Percentiles rank a stretch among this genome's conserved stretches.
These are phyloP conservation scores for Colletotrichum orbiculare DNA, from an alignment of 2,329 filamentous ascomycete species.

Conservation along the genomic window DNA sequence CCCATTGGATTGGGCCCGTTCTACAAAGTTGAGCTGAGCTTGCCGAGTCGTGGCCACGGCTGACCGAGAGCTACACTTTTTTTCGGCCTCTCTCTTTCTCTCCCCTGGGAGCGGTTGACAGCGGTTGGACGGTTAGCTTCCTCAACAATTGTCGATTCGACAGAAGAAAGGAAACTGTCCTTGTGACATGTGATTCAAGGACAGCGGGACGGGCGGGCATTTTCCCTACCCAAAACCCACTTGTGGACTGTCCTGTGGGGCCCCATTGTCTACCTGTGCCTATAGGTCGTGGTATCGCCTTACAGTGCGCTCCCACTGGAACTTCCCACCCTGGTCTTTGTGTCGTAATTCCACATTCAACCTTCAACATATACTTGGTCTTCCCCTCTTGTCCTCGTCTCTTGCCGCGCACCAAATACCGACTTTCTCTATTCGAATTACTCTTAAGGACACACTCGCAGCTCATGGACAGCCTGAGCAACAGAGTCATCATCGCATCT, in stretches of 20 bases:
- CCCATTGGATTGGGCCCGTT: neutral
- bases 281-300: neutral
- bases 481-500: slow-evolving; percentile 28
- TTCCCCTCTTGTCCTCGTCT: neutral
- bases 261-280: no score
- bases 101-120: no score
- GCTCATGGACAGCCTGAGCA: slow-evolving; percentile 35
- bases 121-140: neutral
- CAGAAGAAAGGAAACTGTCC: neutral
- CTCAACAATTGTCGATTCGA: slow-evolving; percentile 19
- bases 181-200: slow-evolving; percentile 21
- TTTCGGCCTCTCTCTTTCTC: no score
- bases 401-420: neutral
- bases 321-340: slow-evolving; percentile 19
- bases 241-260: slow-evolving; percentile 6
- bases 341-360: slow-evolving; percentile 30
- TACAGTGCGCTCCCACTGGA: slow-evolving; percentile 20
- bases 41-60: neutral
- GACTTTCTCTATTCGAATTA: slow-evolving; percentile 6
- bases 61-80: neutral
- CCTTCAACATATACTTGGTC: slow-evolving; percentile 13
- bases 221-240: slow-evolving; percentile 18
- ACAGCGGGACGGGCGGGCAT: slow-evolving; percentile 26
- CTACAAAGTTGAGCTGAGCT: neutral
- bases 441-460: slow-evolving; percentile 20